Conservation (phyloP, 306 rosid genomes). For the Styphnolobium japonicum region DNA sequence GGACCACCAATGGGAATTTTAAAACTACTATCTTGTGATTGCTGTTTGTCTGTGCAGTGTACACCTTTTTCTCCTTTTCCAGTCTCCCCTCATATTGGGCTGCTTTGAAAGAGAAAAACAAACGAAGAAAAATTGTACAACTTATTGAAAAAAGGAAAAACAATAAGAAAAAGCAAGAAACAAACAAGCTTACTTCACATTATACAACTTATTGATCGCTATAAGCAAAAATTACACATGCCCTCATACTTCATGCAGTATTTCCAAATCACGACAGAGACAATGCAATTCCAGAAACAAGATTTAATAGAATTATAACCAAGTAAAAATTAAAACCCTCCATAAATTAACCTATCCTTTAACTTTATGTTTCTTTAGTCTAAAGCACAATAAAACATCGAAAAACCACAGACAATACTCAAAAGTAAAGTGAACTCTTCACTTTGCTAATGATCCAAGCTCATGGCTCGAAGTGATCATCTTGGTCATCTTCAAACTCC, state of each 20-base stretch:
- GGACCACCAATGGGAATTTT: neutral
- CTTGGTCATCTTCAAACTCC: constrained; percentile 44
- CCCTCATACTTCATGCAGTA: constrained; percentile 14
- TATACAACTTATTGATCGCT: constrained; percentile 26
- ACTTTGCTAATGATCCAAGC: constrained; percentile 27
- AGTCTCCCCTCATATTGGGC: neutral
- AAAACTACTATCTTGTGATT: neutral
- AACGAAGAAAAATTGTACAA: neutral
- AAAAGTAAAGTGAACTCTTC: constrained; percentile 33
- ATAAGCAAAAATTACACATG: constrained; percentile 27
- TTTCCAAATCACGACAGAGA: constrained; percentile 20
- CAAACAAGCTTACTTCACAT: constrained; percentile 15
- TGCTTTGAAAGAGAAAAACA: neutral
- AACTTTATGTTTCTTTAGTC: constrained; percentile 25
- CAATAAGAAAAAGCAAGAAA: neutral
- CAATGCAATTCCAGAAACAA: constrained; percentile 22
- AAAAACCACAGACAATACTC: constrained; percentile 14
- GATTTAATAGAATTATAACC: constrained; percentile 1
- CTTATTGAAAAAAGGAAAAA: neutral
- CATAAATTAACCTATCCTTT: constrained; percentile 16
- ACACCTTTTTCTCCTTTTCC: neutral
- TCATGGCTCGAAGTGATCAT: constrained; percentile 66
- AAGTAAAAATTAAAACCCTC: neutral
- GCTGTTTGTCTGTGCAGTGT: neutral
- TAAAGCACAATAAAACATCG: constrained; percentile 35